Evolutionary conservation across 352 stramenopile genomes (phyloP), one percentile per base, ranked within the genome.

Genomic region (Phytophthora multivora): DNA sequence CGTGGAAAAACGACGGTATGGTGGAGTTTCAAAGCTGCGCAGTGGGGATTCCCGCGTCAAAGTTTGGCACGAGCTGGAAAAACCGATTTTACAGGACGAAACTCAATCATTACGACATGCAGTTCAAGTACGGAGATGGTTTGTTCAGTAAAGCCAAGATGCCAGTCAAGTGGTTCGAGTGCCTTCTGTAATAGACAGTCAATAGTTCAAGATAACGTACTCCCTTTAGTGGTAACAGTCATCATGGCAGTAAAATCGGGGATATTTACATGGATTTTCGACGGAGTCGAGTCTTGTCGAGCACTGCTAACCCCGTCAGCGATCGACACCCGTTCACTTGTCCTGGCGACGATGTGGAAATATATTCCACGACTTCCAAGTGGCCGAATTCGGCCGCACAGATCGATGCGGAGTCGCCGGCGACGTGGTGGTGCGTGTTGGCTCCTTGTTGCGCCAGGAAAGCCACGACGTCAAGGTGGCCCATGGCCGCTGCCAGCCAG

Each of bases 161-260:
- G 64, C 78, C 78, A 0, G 41, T 75, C 10, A 86, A 85, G 42
- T 88, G 78, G 78, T 77, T 88, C 40, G 69, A 83, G 47, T 88
- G 75, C 50, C 16, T 78, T 21, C 57, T 86, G 2, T 81, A 74
- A 33, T 16, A 33, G 10, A 33, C 9, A 33, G 28, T 9, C 28
- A 33, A 33, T 31, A 31, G 28, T 31, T 31, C 2, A 31, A 10
- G 28, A 31, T 31, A n/a, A n/a, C n/a, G n/a, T 31, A 7, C 25
- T 28, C 25, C 25, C 25, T 7, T 28, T 28, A 7, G 25, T 2
- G n/a, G n/a, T n/a, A n/a, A n/a, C n/a, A n/a, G n/a, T n/a, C 25
- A 28, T 28, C 25, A 30, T 8, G n/a, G n/a, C n/a, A n/a, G n/a
- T n/a, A n/a, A n/a, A n/a, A n/a, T n/a, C n/a, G n/a, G n/a, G n/a